These are phyloP conservation scores for Pseudomonodictys pantanalensis DNA, from an alignment of 495 filamentous ascomycete genomes.

Conservation along the genomic window DNA sequence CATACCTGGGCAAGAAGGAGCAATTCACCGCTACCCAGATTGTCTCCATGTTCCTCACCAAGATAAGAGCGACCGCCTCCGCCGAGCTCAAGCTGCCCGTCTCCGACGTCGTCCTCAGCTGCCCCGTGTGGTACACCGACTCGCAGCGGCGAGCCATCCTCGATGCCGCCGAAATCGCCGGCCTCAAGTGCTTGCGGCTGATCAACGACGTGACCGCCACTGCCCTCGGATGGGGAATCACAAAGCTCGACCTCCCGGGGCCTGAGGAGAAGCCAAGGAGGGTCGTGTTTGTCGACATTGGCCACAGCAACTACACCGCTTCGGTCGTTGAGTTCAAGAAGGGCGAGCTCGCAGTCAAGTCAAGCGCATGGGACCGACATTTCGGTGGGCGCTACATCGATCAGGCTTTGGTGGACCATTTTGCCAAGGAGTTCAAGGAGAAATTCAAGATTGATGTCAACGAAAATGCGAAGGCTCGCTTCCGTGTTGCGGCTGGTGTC, in stretches of 20 bases:
- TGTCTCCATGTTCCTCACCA: conserved; percentile 90
- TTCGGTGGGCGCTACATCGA: conserved; percentile 98
- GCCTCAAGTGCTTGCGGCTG: conserved; percentile 84
- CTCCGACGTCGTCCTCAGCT: conserved; percentile 90
- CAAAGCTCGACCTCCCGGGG: conserved; percentile 85
- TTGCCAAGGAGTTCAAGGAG: conserved; percentile 78
- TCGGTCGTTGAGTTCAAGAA: conserved; percentile 96
- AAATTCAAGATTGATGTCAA: conserved; percentile 59
- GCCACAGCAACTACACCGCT: conserved; percentile 91
- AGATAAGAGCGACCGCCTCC: conserved; percentile 83
- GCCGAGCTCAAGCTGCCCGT: conserved; percentile 89
- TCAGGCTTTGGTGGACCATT: conserved; percentile 87
- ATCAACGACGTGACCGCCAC: conserved; percentile 99
- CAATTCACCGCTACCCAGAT: conserved; percentile 88
- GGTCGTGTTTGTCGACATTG: conserved; percentile 92
- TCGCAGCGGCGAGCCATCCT: conserved; percentile 82
- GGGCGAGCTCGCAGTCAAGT: conserved; percentile 90
- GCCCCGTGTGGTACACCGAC: conserved; percentile 97
- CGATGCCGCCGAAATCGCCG: conserved; percentile 92
- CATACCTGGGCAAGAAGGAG: conserved; percentile 91
- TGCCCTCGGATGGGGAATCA: conserved; percentile 95
- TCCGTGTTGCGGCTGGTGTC: conserved; percentile 78
- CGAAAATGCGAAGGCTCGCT: conserved; percentile 80
- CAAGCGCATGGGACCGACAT: conserved; percentile 91
- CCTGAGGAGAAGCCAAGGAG: conserved; percentile 90